A percentile compares a stretch with the other conserved stretches of the same genome.
These are phyloP conservation scores for Globisporangium cylindrosporum DNA, from an alignment of 352 stramenopile genomes.

Conservation along the genomic window DNA sequence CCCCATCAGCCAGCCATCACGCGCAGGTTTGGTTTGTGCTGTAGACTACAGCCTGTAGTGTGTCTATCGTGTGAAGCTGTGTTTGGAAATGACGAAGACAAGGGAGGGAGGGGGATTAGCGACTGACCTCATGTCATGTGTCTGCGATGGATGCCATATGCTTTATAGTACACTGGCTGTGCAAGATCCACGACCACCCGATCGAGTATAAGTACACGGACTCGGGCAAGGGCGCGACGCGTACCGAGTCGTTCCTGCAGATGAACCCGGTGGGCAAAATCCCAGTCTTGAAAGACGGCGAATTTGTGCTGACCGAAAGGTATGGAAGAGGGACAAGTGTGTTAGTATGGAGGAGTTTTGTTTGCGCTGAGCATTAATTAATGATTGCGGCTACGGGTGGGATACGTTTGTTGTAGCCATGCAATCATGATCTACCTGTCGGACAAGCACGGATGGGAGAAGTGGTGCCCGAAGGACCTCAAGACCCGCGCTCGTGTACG, in stretches of 20 bases:
- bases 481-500: conserved; percentile 63
- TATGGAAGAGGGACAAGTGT: conserved; percentile 8
- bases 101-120: too few species aligned
- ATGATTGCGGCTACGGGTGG: neutral
- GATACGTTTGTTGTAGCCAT: conserved; percentile 32
- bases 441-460: conserved; percentile 63
- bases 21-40: conserved; percentile 30
- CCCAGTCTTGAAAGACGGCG: conserved; percentile 61
- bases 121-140: neutral
- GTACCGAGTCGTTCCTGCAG: conserved; percentile 45
- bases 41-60: too few species aligned
- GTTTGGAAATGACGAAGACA: neutral
- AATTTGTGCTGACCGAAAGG: conserved; percentile 70
- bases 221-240: conserved; percentile 45
- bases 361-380: neutral
- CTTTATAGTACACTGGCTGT: conserved; percentile 59
- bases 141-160: neutral
- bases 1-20: conserved; percentile 61
- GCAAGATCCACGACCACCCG: conserved; percentile 62
- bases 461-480: conserved; percentile 56
- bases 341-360: neutral
- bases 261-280: conserved; percentile 68
- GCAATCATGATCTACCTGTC: conserved; percentile 74
- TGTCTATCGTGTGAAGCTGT: neutral
- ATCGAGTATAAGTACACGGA: conserved; percentile 62